phyloP scores from a whole-genome alignment of 768 basidiomycete genomes.

The Trametes maxima region DNA sequence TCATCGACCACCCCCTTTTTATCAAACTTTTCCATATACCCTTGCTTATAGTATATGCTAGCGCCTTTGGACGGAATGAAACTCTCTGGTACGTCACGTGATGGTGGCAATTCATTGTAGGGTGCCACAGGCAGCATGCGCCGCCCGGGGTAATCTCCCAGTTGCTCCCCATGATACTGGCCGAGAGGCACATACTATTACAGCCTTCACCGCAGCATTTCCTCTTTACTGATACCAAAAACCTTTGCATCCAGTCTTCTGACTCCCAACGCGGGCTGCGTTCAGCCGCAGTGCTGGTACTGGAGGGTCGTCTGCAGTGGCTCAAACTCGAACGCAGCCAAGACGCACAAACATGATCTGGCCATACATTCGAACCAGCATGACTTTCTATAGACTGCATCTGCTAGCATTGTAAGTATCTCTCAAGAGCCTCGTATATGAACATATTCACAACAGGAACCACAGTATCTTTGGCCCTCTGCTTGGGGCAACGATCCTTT shows the following conservation, averaged over 20 bases:
- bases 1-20: neutral
- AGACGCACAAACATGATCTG: neutral
- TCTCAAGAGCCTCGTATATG: neutral
- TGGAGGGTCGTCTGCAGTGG: neutral
- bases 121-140: too few relatives aligned
- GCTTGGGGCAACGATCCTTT: constrained; percentile 46
- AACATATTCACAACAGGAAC: neutral
- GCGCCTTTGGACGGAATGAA: too few relatives aligned
- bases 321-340: neutral
- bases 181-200: too few relatives aligned
- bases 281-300: neutral
- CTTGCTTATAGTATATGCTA: too few relatives aligned
- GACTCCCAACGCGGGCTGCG: neutral
- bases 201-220: too few relatives aligned
- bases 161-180: too few relatives aligned
- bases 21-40: too few relatives aligned
- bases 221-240: neutral
- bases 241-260: neutral
- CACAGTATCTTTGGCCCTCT: constrained; percentile 39
- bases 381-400: constrained; percentile 41
- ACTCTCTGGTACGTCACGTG: neutral
- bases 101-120: neutral
- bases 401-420: constrained; percentile 32
- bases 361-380: constrained; percentile 3
- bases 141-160: too few relatives aligned